Evolutionary conservation across 2,329 filamentous ascomycete genomes (phyloP).

Genomic region (Botrytis deweyae): DNA sequence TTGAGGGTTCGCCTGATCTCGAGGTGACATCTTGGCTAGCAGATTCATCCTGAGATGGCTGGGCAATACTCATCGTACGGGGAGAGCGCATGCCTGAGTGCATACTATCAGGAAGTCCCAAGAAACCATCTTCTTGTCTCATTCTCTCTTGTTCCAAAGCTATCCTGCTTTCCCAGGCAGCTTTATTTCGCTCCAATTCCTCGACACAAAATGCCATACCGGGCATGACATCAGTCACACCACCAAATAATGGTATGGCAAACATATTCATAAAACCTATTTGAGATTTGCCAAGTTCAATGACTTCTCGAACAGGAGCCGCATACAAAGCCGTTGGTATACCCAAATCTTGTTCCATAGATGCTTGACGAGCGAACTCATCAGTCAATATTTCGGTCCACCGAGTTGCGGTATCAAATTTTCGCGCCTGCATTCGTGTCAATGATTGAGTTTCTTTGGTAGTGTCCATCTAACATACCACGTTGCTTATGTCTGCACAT

Average conservation of each 20-base stretch:
- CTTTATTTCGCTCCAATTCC: constrained; percentile 76
- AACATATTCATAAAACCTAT: constrained; percentile 97
- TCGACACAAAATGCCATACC: constrained; percentile 80
- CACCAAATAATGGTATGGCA: constrained; percentile 86
- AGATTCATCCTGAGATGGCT: constrained; percentile 26
- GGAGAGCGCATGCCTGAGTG: constrained; percentile 37
- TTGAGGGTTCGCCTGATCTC: constrained; percentile 23
- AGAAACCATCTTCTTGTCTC: constrained; percentile 40
- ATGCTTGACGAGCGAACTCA: constrained; percentile 89
- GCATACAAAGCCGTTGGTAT: constrained; percentile 87
- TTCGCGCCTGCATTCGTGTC: constrained; percentile 63
- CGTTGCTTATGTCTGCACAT: constrained; percentile 98
- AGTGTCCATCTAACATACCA: constrained; percentile 58
- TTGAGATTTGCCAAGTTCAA: constrained; percentile 83
- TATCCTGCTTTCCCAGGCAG: constrained; percentile 68
- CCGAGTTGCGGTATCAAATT: constrained; percentile 74
- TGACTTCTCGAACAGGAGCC: constrained; percentile 76
- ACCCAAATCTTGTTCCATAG: constrained; percentile 84
- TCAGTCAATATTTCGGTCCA: constrained; percentile 96
- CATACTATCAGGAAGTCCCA: constrained; percentile 38
- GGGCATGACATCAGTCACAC: constrained; percentile 81
- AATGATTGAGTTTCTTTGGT: constrained; percentile 27
- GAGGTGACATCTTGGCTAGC: constrained; percentile 28
- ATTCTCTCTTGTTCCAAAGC: constrained; percentile 54
- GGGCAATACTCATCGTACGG: constrained; percentile 37